These are phyloP conservation scores for Sungouiella thailandica DNA, from an alignment of 805 yeast genomes.

Conservation along the genomic window DNA sequence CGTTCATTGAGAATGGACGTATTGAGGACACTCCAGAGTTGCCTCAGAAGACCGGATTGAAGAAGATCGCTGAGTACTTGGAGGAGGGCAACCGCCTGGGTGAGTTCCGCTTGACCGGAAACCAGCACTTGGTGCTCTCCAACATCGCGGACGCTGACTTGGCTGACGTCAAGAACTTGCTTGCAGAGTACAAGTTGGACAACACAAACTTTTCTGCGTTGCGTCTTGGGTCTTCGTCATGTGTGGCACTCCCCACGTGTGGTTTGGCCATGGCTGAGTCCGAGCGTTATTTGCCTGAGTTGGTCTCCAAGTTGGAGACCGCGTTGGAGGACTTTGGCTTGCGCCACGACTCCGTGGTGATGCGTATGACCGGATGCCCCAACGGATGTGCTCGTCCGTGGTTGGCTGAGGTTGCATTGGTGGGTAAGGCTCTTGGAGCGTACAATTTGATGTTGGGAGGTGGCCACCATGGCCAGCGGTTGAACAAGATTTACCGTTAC, in stretches of 20 bases:
- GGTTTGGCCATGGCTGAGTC: slow-evolving; percentile 99
- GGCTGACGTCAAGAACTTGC: slow-evolving; percentile 52
- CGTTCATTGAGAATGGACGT: slow-evolving; percentile 94
- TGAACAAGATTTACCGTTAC: slow-evolving; percentile 83
- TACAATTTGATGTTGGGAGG: slow-evolving; percentile 95
- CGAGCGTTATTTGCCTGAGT: slow-evolving; percentile 83
- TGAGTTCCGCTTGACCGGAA: slow-evolving; percentile 91
- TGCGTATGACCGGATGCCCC: slow-evolving; percentile 99
- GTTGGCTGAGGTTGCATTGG: slow-evolving; percentile 93
- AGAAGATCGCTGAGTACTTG: slow-evolving; percentile 69
- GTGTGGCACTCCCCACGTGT: slow-evolving; percentile 98
- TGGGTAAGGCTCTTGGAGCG: slow-evolving; percentile 92
- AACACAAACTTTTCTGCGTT: slow-evolving; percentile 78
- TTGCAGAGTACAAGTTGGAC: slow-evolving; percentile 75
- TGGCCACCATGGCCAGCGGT: slow-evolving; percentile 87
- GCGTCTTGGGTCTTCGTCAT: slow-evolving; percentile 88
- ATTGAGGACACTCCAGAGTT: slow-evolving; percentile 87
- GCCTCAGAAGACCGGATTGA: slow-evolving; percentile 85
- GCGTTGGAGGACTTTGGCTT: slow-evolving; percentile 87
- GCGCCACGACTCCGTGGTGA: slow-evolving; percentile 88
- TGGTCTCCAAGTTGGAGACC: slow-evolving; percentile 77
- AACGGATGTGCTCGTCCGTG: slow-evolving; percentile 99
- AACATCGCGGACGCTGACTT: slow-evolving; percentile 68
- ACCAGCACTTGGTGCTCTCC: slow-evolving; percentile 83
- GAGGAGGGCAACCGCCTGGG: slow-evolving; percentile 53